Evolutionary conservation across 2,329 filamentous ascomycete genomes (phyloP).

Genomic region (Sporothrix pallida): DNA sequence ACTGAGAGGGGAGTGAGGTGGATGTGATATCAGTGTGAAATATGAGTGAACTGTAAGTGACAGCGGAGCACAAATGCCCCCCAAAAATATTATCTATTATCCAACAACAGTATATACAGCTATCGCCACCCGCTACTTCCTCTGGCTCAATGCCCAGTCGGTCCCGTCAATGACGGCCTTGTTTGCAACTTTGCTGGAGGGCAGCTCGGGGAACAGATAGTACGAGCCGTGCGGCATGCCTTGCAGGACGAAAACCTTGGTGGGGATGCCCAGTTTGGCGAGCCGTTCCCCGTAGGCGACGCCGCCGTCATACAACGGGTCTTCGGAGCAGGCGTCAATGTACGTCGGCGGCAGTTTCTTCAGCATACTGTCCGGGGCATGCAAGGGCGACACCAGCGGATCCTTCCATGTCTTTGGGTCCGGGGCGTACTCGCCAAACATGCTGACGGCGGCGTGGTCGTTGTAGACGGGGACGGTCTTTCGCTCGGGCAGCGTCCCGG

Average conservation of each 20-base stretch:
- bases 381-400: not conserved
- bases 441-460: constrained; percentile 10
- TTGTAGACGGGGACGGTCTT: not conserved
- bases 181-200: not conserved
- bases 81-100: no score
- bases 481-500: not conserved
- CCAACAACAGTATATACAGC: no score
- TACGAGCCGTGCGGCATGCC: constrained; percentile 5
- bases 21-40: no score
- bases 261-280: not conserved
- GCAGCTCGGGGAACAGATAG: not conserved
- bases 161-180: not conserved
- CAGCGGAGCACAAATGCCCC: no score
- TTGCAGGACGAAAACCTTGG: not conserved
- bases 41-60: no score
- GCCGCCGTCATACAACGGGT: not conserved
- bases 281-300: not conserved
- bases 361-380: no score
- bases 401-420: not conserved
- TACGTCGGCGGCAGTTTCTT: not conserved
- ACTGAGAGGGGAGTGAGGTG: no score
- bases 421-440: not conserved
- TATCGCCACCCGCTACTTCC: no score
- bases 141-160: not conserved
- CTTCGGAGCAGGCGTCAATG: constrained; percentile 2